Evolutionary conservation across 1,284 basidiomycete species (phyloP).

Genomic region (Bondarzewia mesenterica): DNA sequence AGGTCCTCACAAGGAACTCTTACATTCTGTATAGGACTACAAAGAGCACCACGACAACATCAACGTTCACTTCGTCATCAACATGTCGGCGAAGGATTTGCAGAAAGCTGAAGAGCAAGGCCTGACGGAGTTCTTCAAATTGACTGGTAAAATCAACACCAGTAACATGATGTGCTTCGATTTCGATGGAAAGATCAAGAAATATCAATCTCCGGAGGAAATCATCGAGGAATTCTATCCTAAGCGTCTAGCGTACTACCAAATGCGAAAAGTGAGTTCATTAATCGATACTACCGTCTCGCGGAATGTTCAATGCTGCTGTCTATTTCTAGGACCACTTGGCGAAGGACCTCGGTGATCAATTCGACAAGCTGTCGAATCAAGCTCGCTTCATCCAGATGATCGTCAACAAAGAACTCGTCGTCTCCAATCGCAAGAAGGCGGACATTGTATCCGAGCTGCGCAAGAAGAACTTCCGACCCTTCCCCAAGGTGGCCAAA

Average conservation of each 20-base stretch:
- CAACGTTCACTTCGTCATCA: constrained; percentile 87
- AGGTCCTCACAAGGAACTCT: background rate
- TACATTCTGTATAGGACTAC: constrained; percentile 62
- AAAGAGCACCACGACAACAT: constrained; percentile 94
- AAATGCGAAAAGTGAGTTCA: constrained; percentile 79
- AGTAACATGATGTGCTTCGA: constrained; percentile 99
- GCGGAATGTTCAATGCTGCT: background rate
- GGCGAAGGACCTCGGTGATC: constrained; percentile 77
- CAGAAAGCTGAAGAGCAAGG: constrained; percentile 88
- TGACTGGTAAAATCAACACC: constrained; percentile 77
- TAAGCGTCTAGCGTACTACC: constrained; percentile 83
- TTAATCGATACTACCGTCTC: background rate
- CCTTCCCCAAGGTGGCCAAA: constrained; percentile 77
- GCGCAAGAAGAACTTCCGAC: constrained; percentile 77
- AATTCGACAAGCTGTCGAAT: constrained; percentile 85
- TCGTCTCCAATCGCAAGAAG: constrained; percentile 91
- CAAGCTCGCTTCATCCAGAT: constrained; percentile 97
- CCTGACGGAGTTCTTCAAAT: constrained; percentile 87
- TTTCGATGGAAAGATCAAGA: constrained; percentile 93
- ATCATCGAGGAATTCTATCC: constrained; percentile 95
- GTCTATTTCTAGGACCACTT: constrained; percentile 63
- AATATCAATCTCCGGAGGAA: constrained; percentile 85
- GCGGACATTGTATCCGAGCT: constrained; percentile 81
- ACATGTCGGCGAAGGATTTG: constrained; percentile 76
- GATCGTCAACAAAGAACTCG: constrained; percentile 87